phyloP scores from a whole-genome alignment of 208 protist genomes.

The Wallacemonas rigidus region DNA sequence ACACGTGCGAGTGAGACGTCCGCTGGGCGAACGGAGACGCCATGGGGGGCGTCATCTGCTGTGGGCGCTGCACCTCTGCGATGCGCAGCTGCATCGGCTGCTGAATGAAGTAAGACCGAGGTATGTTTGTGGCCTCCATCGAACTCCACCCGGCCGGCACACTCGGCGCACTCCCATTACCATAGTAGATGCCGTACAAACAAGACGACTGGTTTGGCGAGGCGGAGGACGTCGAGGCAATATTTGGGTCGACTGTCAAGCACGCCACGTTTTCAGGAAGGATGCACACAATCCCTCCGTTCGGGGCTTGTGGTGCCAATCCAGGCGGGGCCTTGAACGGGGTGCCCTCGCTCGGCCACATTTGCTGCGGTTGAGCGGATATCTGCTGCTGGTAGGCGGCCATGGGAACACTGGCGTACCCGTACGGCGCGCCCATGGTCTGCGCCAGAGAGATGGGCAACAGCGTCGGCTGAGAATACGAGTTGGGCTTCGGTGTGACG shows the following conservation, averaged over 20 bases:
- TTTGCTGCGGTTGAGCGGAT: slow-evolving; percentile 20
- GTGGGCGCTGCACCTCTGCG: neutral
- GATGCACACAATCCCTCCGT: slow-evolving; percentile 11
- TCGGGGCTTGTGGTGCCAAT: neutral
- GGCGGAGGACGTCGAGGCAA: neutral
- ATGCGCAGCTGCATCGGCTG: neutral
- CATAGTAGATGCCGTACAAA: slow-evolving; percentile 10
- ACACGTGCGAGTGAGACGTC: neutral
- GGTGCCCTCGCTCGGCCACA: neutral
- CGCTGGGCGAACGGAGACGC: neutral
- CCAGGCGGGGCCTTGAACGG: slow-evolving; percentile 3
- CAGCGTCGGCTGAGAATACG: slow-evolving; percentile 5
- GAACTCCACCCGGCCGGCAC: neutral
- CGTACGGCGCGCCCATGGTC: neutral
- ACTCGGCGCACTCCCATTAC: neutral
- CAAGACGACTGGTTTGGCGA: neutral
- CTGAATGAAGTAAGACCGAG: neutral
- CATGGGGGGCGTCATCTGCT: slow-evolving; percentile 1
- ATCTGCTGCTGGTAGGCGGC: slow-evolving; percentile 5
- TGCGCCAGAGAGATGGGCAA: neutral
- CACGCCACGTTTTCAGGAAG: slow-evolving; percentile 13
- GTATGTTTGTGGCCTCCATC: neutral
- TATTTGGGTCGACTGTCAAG: slow-evolving; percentile 2
- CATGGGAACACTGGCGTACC: slow-evolving; percentile 4
- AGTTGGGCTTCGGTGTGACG: neutral